Base-by-base conservation (phyloP, 768 basidiomycete species). In the Mycena vitilis region DNA sequence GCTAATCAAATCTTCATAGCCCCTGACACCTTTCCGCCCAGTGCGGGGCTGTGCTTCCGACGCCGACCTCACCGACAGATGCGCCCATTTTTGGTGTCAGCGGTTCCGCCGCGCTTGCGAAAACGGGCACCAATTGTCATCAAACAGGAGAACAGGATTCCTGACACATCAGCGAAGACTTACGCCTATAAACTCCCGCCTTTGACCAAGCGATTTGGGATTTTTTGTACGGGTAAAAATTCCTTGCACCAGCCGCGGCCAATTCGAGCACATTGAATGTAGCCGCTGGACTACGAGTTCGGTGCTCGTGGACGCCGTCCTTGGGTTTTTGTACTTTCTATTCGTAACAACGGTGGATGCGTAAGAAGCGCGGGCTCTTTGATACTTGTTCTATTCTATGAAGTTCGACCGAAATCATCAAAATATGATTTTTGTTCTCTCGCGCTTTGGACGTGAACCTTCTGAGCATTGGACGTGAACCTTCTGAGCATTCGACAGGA, bases 121-220 rank as follows among this genome's bases (percentile, higher is more conserved):
- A 67, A 67, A 62, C 66, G 66, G 45, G 42, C 40, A 42, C 36
- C 44, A 45, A 40, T n/a, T 22, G 40, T 8, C 36, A 22, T 18
- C 15, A 51, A 55, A 52, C 68, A 49, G 34, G 63, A 69, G 25
- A 64, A 69, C 58, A 34, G 60, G 52, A 30, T 47, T 30, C 68
- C 66, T 12, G 55, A 8, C 9, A 18, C 51, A 8, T 11, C 60
- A 16, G 10, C 55, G 1, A 40, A 0, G 12, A 52, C 66, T 37
- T 69, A 66, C 63, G 22, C 51, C 36, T 66, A 59, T 51, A 67
- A 67, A 51, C 18, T 51, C 15, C 61, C 70, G 13, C 70, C 51
- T 9, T 37, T 70, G 54, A 70, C 64, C 36, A 66, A 56, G 25
- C 65, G 65, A n/a, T 70, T 70, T 44, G 69, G 69, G 25, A 70